Evolutionary conservation across 805 yeast species (phyloP).

Genomic region (Kockiozyma suomiensis): DNA sequence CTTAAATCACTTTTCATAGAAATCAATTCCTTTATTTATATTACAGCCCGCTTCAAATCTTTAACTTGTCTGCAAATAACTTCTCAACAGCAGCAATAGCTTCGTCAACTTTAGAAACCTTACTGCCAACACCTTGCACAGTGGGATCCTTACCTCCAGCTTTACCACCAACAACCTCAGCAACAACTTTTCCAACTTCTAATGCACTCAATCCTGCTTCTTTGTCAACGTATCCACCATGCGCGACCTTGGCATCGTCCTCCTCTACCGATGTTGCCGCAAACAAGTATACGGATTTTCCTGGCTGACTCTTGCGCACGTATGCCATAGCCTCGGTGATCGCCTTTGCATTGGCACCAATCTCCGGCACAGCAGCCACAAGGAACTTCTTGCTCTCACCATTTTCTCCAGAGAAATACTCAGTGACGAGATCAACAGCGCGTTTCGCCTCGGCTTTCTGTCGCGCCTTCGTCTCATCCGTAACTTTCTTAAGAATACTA

Average conservation of each 20-base stretch:
- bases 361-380: slow-evolving; percentile 65
- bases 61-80: slow-evolving; percentile 51
- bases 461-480: slow-evolving; percentile 82
- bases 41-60: slow-evolving; percentile 9
- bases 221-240: slow-evolving; percentile 83
- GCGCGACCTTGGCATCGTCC: slow-evolving; percentile 75
- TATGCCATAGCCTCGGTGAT: slow-evolving; percentile 88
- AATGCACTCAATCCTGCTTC: slow-evolving; percentile 70
- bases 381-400: slow-evolving; percentile 53
- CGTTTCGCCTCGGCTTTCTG: slow-evolving; percentile 87
- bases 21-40: neutral
- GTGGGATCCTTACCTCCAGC: slow-evolving; percentile 98
- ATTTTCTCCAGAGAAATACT: slow-evolving; percentile 52
- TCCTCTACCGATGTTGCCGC: slow-evolving; percentile 56
- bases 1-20: too few relatives aligned
- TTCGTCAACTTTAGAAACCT: slow-evolving; percentile 63
- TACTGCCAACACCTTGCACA: slow-evolving; percentile 96
- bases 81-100: slow-evolving; percentile 75
- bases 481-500: slow-evolving; percentile 79
- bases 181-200: slow-evolving; percentile 71
- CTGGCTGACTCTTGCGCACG: slow-evolving; percentile 74
- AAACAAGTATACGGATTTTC: slow-evolving; percentile 74
- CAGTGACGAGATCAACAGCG: slow-evolving; percentile 74
- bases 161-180: slow-evolving; percentile 84
- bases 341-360: slow-evolving; percentile 87